phyloP scores from a whole-genome alignment of 441 rosid species.

The Jatropha multifida region DNA sequence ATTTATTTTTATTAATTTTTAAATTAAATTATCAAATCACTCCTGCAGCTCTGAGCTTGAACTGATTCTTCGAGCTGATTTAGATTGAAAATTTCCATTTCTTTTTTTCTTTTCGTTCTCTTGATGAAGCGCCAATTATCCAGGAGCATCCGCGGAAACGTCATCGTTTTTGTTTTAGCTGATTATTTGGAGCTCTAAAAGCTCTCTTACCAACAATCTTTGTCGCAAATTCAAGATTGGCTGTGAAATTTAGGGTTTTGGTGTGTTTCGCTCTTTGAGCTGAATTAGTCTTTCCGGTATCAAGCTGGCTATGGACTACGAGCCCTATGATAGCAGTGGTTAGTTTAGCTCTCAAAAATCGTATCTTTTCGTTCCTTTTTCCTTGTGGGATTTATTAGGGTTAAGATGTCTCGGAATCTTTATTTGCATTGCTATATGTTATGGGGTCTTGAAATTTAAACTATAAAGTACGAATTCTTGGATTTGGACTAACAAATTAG shows the following conservation, averaged over 20 bases:
- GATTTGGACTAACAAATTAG: neutral
- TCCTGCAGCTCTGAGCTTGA: constrained; percentile 4
- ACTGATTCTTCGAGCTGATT: neutral
- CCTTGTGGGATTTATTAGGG: constrained; percentile 8
- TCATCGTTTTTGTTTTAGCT: constrained; percentile 1
- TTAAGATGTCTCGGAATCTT: constrained; percentile 3
- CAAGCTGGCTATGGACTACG: constrained; percentile 64
- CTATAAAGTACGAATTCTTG: constrained; percentile 2
- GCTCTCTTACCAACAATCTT: neutral
- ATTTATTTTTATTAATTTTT: neutral
- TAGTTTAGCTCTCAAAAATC: constrained; percentile 32
- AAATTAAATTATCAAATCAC: constrained; percentile 1
- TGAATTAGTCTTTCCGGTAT: neutral
- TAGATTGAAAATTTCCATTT: neutral
- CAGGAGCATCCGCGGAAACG: neutral
- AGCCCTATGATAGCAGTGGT: constrained; percentile 75
- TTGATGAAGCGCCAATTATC: neutral
- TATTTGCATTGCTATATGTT: constrained; percentile 7
- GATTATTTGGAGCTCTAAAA: neutral
- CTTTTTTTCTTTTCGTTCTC: neutral
- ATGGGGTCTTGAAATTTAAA: neutral
- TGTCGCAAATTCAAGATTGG: neutral
- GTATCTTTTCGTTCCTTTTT: constrained; percentile 6
- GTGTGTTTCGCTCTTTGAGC: neutral
- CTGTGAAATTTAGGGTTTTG: constrained; percentile 12